A percentile compares a stretch with the other conserved stretches of the same genome.
These are phyloP conservation scores for Backusella circina DNA, from an alignment of 192 early-diverging fungal genomes.

Conservation along the genomic window DNA sequence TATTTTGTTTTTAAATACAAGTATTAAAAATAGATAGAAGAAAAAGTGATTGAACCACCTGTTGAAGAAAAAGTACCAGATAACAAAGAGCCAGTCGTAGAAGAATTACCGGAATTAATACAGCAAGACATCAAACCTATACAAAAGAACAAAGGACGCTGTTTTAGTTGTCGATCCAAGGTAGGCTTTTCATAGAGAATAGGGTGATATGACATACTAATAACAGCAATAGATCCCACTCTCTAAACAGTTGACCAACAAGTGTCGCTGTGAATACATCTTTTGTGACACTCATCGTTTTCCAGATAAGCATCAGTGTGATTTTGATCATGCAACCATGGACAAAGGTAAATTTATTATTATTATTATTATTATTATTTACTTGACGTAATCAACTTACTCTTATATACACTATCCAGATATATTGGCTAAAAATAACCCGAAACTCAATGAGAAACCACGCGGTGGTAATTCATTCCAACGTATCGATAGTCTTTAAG, in stretches of 20 bases:
- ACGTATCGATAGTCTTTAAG: constrained; percentile 50
- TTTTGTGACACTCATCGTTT: constrained; percentile 75
- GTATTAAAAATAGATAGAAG: neutral
- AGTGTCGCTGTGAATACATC: constrained; percentile 72
- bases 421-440: constrained; percentile 69
- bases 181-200: too few species aligned
- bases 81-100: neutral
- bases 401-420: constrained; percentile 27
- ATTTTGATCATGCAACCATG: constrained; percentile 72
- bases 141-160: constrained; percentile 68
- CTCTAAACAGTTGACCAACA: constrained; percentile 75
- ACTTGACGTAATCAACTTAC: neutral
- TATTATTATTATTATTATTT: neutral
- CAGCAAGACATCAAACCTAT: constrained; percentile 36
- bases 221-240: constrained; percentile 51
- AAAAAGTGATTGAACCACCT: neutral
- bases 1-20: neutral
- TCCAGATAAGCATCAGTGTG: constrained; percentile 71
- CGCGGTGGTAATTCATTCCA: constrained; percentile 75
- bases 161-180: constrained; percentile 65
- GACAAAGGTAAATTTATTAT: constrained; percentile 48
- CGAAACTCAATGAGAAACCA: constrained; percentile 67
- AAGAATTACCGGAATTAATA: constrained; percentile 7
- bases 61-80: neutral
- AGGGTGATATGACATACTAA: too few species aligned